phyloP scores from a whole-genome alignment of 306 rosid genomes.

The Prunus persica region DNA sequence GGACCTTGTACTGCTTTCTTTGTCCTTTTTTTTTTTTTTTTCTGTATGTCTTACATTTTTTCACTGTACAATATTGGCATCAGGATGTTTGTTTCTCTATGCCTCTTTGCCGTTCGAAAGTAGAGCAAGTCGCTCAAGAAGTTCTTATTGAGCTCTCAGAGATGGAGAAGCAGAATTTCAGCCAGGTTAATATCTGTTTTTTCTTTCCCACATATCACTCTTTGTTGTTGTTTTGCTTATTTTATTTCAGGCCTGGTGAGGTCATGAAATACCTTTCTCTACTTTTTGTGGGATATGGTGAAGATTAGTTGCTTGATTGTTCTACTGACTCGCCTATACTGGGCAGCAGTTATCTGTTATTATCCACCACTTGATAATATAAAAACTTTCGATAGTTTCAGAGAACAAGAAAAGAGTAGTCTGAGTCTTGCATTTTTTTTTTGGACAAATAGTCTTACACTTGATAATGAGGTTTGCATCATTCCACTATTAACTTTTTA shows the following conservation, averaged over 20 bases:
- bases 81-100: slow-evolving; percentile 85
- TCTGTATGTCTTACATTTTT: slow-evolving; percentile 5
- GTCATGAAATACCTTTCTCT: slow-evolving; percentile 15
- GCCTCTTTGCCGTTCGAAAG: slow-evolving; percentile 91
- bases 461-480: not conserved
- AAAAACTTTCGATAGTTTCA: not conserved
- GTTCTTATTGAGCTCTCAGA: slow-evolving; percentile 92
- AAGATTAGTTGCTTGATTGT: not conserved
- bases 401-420: not conserved
- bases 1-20: not conserved
- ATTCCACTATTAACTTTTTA: not conserved
- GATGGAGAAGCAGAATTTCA: slow-evolving; percentile 83
- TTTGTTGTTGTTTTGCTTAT: slow-evolving; percentile 4
- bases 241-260: slow-evolving; percentile 12
- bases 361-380: not conserved
- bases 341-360: not conserved
- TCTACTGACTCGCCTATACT: not conserved
- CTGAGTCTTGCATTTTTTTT: not conserved
- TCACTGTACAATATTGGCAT: slow-evolving; percentile 20
- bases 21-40: not conserved
- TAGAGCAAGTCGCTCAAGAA: slow-evolving; percentile 72
- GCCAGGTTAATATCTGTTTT: slow-evolving; percentile 63
- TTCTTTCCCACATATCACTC: slow-evolving; percentile 4
- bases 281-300: not conserved
- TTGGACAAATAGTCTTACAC: not conserved